Evolutionary conservation across 169 alveolate genomes (phyloP), one percentile per base, ranked within the genome.

Genomic region (Amoebophrya sp.): DNA sequence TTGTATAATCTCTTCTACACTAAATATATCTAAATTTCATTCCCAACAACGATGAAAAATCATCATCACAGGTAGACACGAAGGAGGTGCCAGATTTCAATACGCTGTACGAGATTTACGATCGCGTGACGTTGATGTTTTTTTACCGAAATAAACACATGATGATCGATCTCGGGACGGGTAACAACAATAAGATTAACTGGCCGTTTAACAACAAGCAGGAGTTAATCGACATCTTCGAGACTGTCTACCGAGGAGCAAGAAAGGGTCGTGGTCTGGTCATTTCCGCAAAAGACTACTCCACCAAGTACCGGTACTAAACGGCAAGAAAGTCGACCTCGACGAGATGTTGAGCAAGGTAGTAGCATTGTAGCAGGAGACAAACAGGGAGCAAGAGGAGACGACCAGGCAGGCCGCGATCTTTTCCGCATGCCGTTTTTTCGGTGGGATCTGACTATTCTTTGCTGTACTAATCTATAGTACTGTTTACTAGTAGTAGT

Each of bases 151-250:
- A 98, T 94, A 98, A 98, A 94, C 99, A 98, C 96, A 98, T 98
- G 97, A 98, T 98, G 99, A 98, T 98, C 91, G 99, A 98, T 96
- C 95, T 98, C 90, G 99, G 99, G 65, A 98, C 99, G 78, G 99
- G 99, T 53, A 98, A 98, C 95, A 98, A 98, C 95, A 98, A 98
- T 95, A 98, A 98, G 96, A 97, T 98, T 91, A 98, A 98, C 95
- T 98, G 99, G 99, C 98, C 99, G 55, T 95, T 98, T 96, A 97
- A 95, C 94, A 97, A 98, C 96, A 98, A 98, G 94, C 99, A 98
- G 95, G 99, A 98, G 94, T 96, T 98, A 92, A 98, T 98, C 54
- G 99, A 98, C 95, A 98, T 98, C 53, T 95, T 98, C 78, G 99
- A 98, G 95, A 95, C 98, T 38, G 97, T 98, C 29, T 98, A 97